Evolutionary conservation across 1,284 basidiomycete genomes (phyloP).

Genomic region (Meripilus lineatus): DNA sequence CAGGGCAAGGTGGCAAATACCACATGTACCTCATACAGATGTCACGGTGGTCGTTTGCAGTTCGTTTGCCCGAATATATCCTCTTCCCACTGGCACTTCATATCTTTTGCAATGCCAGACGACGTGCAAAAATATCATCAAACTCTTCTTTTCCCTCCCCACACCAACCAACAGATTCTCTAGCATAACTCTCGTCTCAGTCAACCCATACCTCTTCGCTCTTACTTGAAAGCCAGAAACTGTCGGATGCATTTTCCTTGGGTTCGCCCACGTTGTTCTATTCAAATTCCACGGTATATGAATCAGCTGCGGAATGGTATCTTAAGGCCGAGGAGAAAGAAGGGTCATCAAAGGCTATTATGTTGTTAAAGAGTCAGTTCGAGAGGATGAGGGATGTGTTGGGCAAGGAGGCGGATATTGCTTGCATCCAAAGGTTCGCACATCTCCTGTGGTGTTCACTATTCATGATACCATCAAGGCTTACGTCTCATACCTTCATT

Average conservation of each 20-base stretch:
- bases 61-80: too few relatives aligned
- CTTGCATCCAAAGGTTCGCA: conserved; percentile 30
- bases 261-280: conserved; percentile 38
- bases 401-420: conserved; percentile 38
- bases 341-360: conserved; percentile 38
- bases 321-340: conserved; percentile 50
- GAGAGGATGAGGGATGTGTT: conserved; percentile 68
- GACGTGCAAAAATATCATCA: too few relatives aligned
- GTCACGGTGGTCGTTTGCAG: too few relatives aligned
- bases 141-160: too few relatives aligned
- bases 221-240: conserved; percentile 65
- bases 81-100: too few relatives aligned
- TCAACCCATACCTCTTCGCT: conserved; percentile 73
- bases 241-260: conserved; percentile 44
- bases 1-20: too few relatives aligned
- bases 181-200: conserved; percentile 64
- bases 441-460: conserved; percentile 12
- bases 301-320: conserved; percentile 57
- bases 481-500: too few relatives aligned
- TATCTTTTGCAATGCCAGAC: too few relatives aligned
- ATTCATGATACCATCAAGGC: too few relatives aligned
- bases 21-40: too few relatives aligned
- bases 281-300: conserved; percentile 65
- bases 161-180: conserved; percentile 28
- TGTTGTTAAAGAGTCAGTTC: conserved; percentile 56